Percentiles rank a stretch among this genome's conserved stretches.
Conservation (phyloP, 1,284 basidiomycete species). For the Tylopilus orsonianus region DNA sequence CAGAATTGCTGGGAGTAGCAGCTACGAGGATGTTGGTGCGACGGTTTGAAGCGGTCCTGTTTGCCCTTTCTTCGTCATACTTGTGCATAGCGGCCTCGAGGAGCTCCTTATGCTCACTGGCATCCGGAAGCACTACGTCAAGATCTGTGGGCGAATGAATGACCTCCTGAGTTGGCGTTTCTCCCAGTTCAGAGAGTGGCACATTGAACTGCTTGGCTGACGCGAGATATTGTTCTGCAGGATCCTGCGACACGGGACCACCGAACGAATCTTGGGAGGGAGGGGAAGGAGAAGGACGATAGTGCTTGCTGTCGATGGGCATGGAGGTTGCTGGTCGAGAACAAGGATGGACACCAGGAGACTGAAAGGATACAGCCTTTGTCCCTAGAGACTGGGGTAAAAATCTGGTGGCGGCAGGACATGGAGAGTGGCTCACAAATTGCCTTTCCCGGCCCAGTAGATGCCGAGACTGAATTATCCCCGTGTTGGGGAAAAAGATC, state of each 20-base stretch:
- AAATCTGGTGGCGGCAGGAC: slow-evolving; percentile 19
- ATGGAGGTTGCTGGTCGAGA: slow-evolving; percentile 25
- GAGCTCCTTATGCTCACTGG: slow-evolving; percentile 25
- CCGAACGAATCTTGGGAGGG: slow-evolving; percentile 63
- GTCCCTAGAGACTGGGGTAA: slow-evolving; percentile 28
- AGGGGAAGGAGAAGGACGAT: slow-evolving; percentile 38
- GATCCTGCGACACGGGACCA: slow-evolving; percentile 46
- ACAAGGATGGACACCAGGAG: slow-evolving; percentile 18
- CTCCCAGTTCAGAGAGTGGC: slow-evolving; percentile 57
- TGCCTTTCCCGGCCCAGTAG: slow-evolving; percentile 27
- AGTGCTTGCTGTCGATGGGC: slow-evolving; percentile 18
- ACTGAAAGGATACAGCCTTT: slow-evolving; percentile 35
- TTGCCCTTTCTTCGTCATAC: slow-evolving; percentile 28
- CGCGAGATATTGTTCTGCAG: slow-evolving; percentile 46
- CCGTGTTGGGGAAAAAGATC: slow-evolving; percentile 28
- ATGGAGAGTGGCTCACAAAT: slow-evolving; percentile 32
- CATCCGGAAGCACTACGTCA: slow-evolving; percentile 25
- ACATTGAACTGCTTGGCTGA: slow-evolving; percentile 52
- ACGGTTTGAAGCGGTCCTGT: slow-evolving; percentile 5
- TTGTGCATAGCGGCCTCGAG: slow-evolving; percentile 27
- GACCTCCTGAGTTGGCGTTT: slow-evolving; percentile 31
- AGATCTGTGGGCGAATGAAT: slow-evolving; percentile 25
- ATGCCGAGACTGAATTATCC: slow-evolving; percentile 28
- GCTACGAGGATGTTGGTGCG: slow-evolving; percentile 42
- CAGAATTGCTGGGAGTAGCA: slow-evolving; percentile 44